Evolutionary conservation across 192 early-diverging fungal species (phyloP), one percentile per base, ranked within the genome.

Genomic region (Coemansia reversa): DNA sequence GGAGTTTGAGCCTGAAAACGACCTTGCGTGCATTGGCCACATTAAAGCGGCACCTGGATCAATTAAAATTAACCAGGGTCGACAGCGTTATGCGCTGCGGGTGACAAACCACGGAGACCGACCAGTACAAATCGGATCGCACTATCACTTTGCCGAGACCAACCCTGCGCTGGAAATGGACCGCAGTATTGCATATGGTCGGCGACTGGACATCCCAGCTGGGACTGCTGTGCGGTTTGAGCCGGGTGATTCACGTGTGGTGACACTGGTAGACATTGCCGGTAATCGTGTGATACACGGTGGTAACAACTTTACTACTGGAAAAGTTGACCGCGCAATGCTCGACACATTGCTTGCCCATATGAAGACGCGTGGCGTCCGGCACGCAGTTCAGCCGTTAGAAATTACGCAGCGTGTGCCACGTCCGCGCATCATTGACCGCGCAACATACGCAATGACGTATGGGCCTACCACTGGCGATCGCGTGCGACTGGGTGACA

Each of bases 211-310:
- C 73, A 94, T 98, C 58, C 91, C 95, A 0, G 93, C 94, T 5
- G 96, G 96, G 32, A 92, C 94, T 0, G 94, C 95, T 8, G 87
- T 96, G 56, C 90, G 96, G 5, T 98, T 98, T 69, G 96, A 98
- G 76, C 96, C 96, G 0, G 96, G 96, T 8, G 96, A 97, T 69
- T 86, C 88, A 16, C 92, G 94, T 61, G 85, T 87, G 5, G 93
- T 95, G 8, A 83, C 89, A 8, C 82, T 94, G 23, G 89, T 93
- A 7, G 87, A 87, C 32, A 95, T 98, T 72, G 92, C 76, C 20
- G 96, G 96, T 28, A 82, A 87, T 47, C 79, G 86, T 60, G 63
- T 86, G 0, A 92, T 98, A 47, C 75, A 79, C 12, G 96, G 96
- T 59, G 96, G 96, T 29, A 98, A 96, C 64, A 76, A 76, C 9